These are phyloP conservation scores for Monascus purpureus DNA, from an alignment of 495 filamentous ascomycete genomes.

Conservation along the genomic window DNA sequence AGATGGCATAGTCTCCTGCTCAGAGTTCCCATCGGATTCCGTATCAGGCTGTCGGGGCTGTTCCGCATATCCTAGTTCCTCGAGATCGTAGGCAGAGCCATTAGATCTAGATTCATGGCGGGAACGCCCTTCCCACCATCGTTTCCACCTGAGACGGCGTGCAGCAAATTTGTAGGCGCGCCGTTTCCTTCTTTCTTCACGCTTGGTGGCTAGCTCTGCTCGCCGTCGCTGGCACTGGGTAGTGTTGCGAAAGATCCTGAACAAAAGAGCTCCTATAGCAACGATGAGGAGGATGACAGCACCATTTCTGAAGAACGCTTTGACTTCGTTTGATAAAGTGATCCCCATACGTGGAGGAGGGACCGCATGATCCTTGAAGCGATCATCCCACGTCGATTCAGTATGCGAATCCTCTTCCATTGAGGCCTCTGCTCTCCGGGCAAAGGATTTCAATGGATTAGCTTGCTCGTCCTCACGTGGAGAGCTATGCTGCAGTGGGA, in stretches of 20 bases:
- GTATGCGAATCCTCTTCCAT: constrained; percentile 6
- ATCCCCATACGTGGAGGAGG: not conserved
- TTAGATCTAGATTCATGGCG: constrained; percentile 1
- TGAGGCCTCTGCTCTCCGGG: constrained; percentile 5
- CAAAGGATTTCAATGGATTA: constrained; percentile 5
- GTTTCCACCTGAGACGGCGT: constrained; percentile 19
- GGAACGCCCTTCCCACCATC: constrained; percentile 18
- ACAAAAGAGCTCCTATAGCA: constrained; percentile 16
- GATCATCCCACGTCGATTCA: not conserved
- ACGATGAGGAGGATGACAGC: constrained; percentile 13
- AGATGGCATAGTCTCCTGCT: constrained; percentile 16
- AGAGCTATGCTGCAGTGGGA: constrained; percentile 5
- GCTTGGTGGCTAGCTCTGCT: constrained; percentile 20
- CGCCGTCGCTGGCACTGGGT: constrained; percentile 14
- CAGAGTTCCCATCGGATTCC: constrained; percentile 7
- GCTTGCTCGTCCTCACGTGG: constrained; percentile 2
- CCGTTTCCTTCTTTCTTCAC: constrained; percentile 24
- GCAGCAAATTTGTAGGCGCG: constrained; percentile 26
- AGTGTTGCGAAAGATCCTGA: constrained; percentile 9
- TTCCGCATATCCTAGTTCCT: constrained; percentile 3
- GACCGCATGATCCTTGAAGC: not conserved
- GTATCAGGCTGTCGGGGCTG: constrained; percentile 1
- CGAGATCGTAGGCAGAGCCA: constrained; percentile 7
- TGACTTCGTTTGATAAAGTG: constrained; percentile 2
- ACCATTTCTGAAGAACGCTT: constrained; percentile 8